phyloP scores from a whole-genome alignment of 176 grass and related monocot genomes.

The Calamus simplicifolius region DNA sequence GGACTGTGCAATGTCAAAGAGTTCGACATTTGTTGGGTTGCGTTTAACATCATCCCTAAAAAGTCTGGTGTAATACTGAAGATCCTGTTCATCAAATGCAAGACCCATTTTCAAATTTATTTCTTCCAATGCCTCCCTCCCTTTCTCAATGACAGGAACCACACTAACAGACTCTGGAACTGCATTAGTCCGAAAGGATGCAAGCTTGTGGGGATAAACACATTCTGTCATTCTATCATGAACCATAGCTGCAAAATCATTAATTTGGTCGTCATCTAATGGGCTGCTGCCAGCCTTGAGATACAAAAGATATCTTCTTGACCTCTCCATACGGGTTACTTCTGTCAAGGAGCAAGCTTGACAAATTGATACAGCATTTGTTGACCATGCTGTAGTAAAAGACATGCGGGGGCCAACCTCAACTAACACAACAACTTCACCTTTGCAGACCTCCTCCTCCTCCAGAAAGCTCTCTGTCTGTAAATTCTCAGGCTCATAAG shows the following conservation, averaged over 20 bases:
- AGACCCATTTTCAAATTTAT: slow-evolving; percentile 86
- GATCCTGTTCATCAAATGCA: slow-evolving; percentile 93
- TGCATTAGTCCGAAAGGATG: slow-evolving; percentile 51
- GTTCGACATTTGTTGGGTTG: slow-evolving; percentile 74
- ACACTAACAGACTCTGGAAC: slow-evolving; percentile 53
- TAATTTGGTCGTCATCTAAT: slow-evolving; percentile 52
- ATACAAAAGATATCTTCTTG: slow-evolving; percentile 63
- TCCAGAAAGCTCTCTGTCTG: slow-evolving; percentile 58
- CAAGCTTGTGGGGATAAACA: slow-evolving; percentile 59
- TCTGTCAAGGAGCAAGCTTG: slow-evolving; percentile 60
- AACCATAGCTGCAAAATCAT: slow-evolving; percentile 48
- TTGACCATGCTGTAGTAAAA: slow-evolving; percentile 75
- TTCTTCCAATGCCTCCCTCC: slow-evolving; percentile 73
- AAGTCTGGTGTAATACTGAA: slow-evolving; percentile 68
- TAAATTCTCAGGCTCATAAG: slow-evolving; percentile 71
- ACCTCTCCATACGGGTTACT: slow-evolving; percentile 71
- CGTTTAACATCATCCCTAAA: slow-evolving; percentile 87
- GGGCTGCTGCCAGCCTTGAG: slow-evolving; percentile 42
- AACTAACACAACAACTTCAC: slow-evolving; percentile 28
- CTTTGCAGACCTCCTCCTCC: slow-evolving; percentile 35
- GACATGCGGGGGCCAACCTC: slow-evolving; percentile 89
- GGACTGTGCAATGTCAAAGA: slow-evolving; percentile 92
- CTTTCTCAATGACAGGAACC: slow-evolving; percentile 62
- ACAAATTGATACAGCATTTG: slow-evolving; percentile 83
- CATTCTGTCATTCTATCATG: slow-evolving; percentile 97